Conservation (phyloP, 2,329 filamentous ascomycete species). For the Aspergillus caelatus region DNA sequence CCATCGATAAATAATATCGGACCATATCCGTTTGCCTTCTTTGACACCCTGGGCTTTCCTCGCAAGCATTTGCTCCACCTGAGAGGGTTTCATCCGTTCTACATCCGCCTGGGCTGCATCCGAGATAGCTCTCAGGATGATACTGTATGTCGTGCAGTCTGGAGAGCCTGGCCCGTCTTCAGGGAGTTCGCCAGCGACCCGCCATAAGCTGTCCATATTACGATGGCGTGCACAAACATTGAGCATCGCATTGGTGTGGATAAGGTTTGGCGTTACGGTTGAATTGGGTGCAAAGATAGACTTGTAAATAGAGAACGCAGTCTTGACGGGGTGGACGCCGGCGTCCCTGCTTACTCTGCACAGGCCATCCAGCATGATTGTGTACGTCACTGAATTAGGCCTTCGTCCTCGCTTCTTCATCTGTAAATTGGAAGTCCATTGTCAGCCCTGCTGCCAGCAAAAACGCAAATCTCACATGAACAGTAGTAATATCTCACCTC, state of each 20-base stretch:
- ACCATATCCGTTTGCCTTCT: constrained; percentile 77
- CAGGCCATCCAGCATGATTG: constrained; percentile 77
- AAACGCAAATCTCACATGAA: background rate
- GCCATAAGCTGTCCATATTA: constrained; percentile 81
- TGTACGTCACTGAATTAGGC: constrained; percentile 82
- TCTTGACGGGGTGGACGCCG: constrained; percentile 61
- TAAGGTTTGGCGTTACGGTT: constrained; percentile 70
- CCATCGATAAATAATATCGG: constrained; percentile 78
- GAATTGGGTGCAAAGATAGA: constrained; percentile 68
- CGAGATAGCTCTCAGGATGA: constrained; percentile 76
- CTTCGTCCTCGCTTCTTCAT: constrained; percentile 92
- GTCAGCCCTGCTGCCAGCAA: constrained; percentile 3
- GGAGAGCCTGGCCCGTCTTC: constrained; percentile 64
- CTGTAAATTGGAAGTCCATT: constrained; percentile 45
- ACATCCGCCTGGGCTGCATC: constrained; percentile 42
- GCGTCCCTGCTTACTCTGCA: constrained; percentile 58
- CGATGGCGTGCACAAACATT: constrained; percentile 73
- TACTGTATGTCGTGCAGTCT: constrained; percentile 75
- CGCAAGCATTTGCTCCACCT: constrained; percentile 29
- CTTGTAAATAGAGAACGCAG: constrained; percentile 76
- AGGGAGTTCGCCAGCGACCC: constrained; percentile 72
- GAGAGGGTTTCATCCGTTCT: constrained; percentile 32
- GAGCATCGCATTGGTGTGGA: constrained; percentile 87
- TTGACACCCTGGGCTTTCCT: constrained; percentile 52
- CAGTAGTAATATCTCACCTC: constrained; percentile 59